These are phyloP conservation scores for Clarireedia monteithiana DNA, from an alignment of 2,329 filamentous ascomycete genomes.

Conservation along the genomic window DNA sequence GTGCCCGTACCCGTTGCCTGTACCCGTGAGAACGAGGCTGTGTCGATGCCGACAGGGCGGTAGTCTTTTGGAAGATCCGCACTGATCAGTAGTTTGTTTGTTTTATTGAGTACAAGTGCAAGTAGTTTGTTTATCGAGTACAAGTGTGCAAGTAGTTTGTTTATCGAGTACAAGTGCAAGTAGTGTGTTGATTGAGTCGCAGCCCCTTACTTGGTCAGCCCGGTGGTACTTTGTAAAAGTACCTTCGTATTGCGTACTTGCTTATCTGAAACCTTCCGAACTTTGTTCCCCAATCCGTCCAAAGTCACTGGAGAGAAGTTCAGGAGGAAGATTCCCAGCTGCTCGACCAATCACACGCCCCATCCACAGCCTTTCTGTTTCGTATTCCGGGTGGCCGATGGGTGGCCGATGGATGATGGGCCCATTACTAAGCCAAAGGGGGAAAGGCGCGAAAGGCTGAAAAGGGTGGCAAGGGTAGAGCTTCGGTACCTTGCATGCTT, in stretches of 20 bases:
- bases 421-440: too few species aligned
- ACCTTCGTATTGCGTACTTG: too few species aligned
- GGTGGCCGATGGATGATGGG: too few species aligned
- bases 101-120: not conserved
- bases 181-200: too few species aligned
- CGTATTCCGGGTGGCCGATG: not conserved
- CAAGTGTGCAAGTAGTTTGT: too few species aligned
- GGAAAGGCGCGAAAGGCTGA: too few species aligned
- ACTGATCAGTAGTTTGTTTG: constrained; percentile 9
- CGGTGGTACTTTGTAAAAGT: too few species aligned
- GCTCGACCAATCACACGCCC: too few species aligned
- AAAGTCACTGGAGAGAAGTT: too few species aligned
- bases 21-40: not conserved
- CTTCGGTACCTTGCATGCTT: constrained; percentile 7
- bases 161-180: not conserved
- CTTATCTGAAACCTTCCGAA: too few species aligned
- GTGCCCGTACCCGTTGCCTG: not conserved
- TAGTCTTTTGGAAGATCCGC: constrained; percentile 1
- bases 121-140: not conserved
- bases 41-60: not conserved
- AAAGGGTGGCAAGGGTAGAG: not conserved
- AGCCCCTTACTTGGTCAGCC: too few species aligned
- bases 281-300: not conserved
- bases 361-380: not conserved
- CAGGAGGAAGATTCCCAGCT: too few species aligned